Conservation (phyloP, 306 rosid genomes). For the Trifolium repens region DNA sequence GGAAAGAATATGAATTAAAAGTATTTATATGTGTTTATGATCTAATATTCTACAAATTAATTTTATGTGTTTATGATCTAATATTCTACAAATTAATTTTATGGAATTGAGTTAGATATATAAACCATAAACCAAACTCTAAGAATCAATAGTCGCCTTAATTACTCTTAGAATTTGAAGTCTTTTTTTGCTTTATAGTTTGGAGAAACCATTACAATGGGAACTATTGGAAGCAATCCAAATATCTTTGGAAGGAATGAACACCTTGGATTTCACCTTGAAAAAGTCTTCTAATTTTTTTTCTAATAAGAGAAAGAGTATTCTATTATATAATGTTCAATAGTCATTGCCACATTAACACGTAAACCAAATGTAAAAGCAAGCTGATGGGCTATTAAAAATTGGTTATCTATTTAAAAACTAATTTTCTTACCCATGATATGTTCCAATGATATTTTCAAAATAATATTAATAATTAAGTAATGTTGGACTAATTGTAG, state of each 20-base stretch:
- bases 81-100: neutral
- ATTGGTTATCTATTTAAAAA: neutral
- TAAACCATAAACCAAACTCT: neutral
- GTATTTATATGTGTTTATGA: no score
- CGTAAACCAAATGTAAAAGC: slow-evolving; percentile 18
- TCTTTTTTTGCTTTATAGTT: slow-evolving; percentile 20
- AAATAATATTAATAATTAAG: no score
- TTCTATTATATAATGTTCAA: neutral
- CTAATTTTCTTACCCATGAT: no score
- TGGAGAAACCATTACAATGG: slow-evolving; percentile 20
- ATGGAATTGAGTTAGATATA: neutral
- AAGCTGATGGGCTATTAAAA: neutral
- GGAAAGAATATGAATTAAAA: no score
- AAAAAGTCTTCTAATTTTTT: neutral
- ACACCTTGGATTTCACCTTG: neutral
- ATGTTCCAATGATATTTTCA: no score
- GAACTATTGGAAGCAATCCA: slow-evolving; percentile 21
- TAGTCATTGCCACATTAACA: slow-evolving; percentile 10
- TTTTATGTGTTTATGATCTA: no score
- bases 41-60: no score
- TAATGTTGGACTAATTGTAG: no score
- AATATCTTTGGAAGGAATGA: neutral
- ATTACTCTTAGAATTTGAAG: slow-evolving; percentile 1
- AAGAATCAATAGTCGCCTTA: neutral
- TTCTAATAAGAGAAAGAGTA: neutral